Base-by-base conservation (phyloP, 257 asterid species). In the Solanum ossicruentum region DNA sequence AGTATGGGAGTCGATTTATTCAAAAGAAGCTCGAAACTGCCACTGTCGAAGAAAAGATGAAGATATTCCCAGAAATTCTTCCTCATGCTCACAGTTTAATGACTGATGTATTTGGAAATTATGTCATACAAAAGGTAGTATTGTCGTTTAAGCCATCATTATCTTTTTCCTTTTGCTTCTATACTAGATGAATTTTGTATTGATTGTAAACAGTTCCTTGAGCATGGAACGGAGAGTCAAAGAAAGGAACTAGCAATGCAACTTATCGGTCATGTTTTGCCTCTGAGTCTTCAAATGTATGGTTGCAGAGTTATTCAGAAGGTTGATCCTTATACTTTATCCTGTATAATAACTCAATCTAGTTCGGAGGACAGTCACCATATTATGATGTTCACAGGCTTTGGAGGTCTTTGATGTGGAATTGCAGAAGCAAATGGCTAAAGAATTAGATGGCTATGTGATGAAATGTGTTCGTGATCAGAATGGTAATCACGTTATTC, bases 251-350 rank as follows among this genome's bases (percentile, higher is more conserved):
- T 96, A 70, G 96, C 97, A 7, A 88, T 73, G 75, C 97, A 92
- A 88, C 90, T 94, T 70, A 87, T 93, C 69, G 96, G 98, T 69
- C 97, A 93, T 87, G 94, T 96, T 89, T 88, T 96, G 90, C 90
- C 97, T 80, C 94, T 96, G 83, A 93, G 95, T 89, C 93, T 96
- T 81, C 99, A 96, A 85, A 95, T 92, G 95, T 96, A 95, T 87
- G 98, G 99, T 65, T 96, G 99, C 95, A 89, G 99, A 91, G 98
- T 96, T 67, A 89, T 95, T 86, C 99, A 96, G 87, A 96, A 96
- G 98, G 98, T 96, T 56, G 80, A 47, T 77, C 43, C 85, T 82
- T 65, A 13, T 43, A 52, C 89, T 83, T 86, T 56, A 49, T 65
- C 47, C 51, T 81, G 75, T 12, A 23, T 16, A 72, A 45, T 8